A percentile compares a stretch with the other conserved stretches of the same genome.
Evolutionary conservation across 768 basidiomycete genomes (phyloP).

Genomic region (Boletus tylopilopsis): DNA sequence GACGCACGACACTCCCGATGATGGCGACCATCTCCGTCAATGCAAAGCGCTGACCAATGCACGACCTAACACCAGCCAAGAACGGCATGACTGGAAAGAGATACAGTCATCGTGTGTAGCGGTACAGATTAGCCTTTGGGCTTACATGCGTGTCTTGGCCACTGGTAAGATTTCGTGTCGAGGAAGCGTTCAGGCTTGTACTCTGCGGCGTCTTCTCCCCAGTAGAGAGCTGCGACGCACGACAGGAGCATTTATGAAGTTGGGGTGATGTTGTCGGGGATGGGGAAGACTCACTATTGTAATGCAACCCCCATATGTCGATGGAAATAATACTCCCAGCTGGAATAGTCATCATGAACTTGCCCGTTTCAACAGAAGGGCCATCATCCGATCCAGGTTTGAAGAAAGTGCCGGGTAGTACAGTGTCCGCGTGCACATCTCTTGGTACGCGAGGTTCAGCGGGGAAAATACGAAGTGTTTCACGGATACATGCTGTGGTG

Average conservation of each 20-base stretch:
- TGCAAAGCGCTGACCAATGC: constrained; percentile 50
- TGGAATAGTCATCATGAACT: constrained; percentile 34
- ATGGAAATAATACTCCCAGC: constrained; percentile 38
- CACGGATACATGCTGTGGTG: constrained; percentile 40
- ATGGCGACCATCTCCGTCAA: constrained; percentile 39
- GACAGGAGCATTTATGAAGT: no score
- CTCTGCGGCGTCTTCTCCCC: constrained; percentile 43
- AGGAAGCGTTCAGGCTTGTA: constrained; percentile 52
- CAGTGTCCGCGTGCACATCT: constrained; percentile 32
- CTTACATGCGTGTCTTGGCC: constrained; percentile 51
- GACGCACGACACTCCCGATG: constrained; percentile 41
- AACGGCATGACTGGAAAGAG: constrained; percentile 39
- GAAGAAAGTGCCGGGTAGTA: constrained; percentile 35
- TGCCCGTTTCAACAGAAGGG: constrained; percentile 22
- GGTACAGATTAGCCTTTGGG: background rate
- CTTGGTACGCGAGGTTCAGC: constrained; percentile 36
- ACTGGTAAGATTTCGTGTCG: constrained; percentile 45
- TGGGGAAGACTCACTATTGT: constrained; percentile 37
- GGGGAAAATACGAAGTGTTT: constrained; percentile 44
- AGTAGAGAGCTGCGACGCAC: constrained; percentile 38
- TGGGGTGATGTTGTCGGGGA: background rate
- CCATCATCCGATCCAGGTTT: constrained; percentile 15
- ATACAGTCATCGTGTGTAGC: no score
- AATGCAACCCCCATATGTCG: constrained; percentile 42
- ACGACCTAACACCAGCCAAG: constrained; percentile 42